Evolutionary conservation across 176 grass and related monocot genomes (phyloP), one percentile per base, ranked within the genome.

Genomic region (Cenchrus purpureus): DNA sequence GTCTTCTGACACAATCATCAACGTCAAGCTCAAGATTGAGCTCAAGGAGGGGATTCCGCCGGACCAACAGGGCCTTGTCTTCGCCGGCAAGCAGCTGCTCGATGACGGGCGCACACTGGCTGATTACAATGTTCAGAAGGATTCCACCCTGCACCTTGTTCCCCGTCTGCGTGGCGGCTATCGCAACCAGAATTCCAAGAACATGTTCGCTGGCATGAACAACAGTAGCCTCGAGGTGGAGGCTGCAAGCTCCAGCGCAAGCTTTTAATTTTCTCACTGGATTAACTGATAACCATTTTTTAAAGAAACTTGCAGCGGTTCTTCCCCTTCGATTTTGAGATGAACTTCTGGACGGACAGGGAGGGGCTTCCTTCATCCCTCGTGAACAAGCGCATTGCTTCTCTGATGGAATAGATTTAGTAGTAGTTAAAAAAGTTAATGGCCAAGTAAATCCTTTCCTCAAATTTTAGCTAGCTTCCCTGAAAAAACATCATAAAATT

Each of bases 31-130:
- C 0, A 93, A 93, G 82, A 93, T 91, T 74, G 88, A 93, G 82
- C 86, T 88, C 40, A 93, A 91, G 85, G 91, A 93, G 61, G 82
- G 91, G 0, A 93, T 93, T 3, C 91, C 91, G 0, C 91, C 91
- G 5, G 88, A 91, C 60, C 88, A 93, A 82, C 91, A 93, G 64
- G 76, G 86, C 0, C 78, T 93, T 0, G 88, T 91, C 45, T 93
- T 93, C 0, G 88, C 91, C 0, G 91, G 91, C 0, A 94, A 88
- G 86, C 92, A 94, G 31, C 31, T 32, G 43, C 88, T 94, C 0
- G 86, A 91, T 84, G 86, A 94, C 8, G 84, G 92, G 12, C 84
- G 92, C 14, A 91, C 89, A 29, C 58, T 94, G 0, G 92, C 92
- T 0, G 86, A 94, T 43, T 94, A 94, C 71, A 94, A 94, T 79